Base-by-base conservation (phyloP, 257 asterid genomes). In the Capsicum chinense region DNA sequence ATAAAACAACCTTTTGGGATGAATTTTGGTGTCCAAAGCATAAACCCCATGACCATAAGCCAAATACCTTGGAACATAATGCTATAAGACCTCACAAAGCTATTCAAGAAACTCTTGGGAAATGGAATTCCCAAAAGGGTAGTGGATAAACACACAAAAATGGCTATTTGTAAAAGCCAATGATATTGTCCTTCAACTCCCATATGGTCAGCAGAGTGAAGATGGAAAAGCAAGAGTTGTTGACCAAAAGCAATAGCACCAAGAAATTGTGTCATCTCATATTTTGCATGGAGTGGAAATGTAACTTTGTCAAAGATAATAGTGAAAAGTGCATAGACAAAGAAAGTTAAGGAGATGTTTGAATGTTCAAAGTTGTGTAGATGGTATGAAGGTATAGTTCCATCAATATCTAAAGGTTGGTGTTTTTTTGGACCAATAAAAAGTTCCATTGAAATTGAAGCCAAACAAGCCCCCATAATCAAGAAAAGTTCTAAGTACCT, bases 101-200 rank as follows among this genome's bases (percentile, higher is more conserved):
- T 83, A 62, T 70, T 87, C 93, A 92, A 73, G 94, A 95, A 95
- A 26, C 95, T 93, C 78, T 60, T 63, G 0, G 92, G 91, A 4
- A 82, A 81, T 0, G 88, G 90, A 15, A 91, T 84, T 26, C 92
- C 90, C 82, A 88, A 10, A 11, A 94, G 83, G 0, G 98, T 90
- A 1, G 97, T 85, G 63, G 88, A 0, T 9, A 95, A 84, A 0
- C 92, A 79, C 4, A 86, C 88, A 50, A 88, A 87, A 2, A 95
- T 92, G 54, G 89, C 88, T 19, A 91, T 52, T 86, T 93, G 97
- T 3, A 93, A 90, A 3, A 94, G 93, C 92, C 90, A 91, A 60
- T 95, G 99, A 88, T 95, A 95, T 86, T 92, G 94, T 9, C 97
- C 99, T 81, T 95, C 99, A 11, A 94, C 68, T 0, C 99, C 99